Evolutionary conservation across 805 yeast species (phyloP).

Genomic region (Metschnikowia similis): DNA sequence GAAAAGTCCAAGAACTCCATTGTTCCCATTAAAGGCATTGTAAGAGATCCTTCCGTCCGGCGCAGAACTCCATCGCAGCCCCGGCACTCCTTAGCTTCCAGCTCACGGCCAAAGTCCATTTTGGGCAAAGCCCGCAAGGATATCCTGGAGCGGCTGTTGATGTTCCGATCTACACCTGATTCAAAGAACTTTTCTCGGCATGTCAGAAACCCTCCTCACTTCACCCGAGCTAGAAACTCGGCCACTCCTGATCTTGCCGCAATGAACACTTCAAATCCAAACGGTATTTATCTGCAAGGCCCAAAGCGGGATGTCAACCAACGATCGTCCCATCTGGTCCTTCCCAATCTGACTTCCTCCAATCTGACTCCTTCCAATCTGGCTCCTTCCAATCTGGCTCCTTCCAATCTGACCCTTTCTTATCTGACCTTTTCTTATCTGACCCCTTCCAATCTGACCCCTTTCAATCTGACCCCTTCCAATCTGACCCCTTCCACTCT

Average conservation of each 20-base stretch:
- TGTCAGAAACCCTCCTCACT: constrained; percentile 2
- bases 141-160: constrained; percentile 29
- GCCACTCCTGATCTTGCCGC: background rate
- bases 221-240: background rate
- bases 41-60: constrained; percentile 16
- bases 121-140: constrained; percentile 34
- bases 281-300: constrained; percentile 1
- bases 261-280: constrained; percentile 1
- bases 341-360: background rate
- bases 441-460: too few species aligned
- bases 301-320: background rate
- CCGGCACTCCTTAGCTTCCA: background rate
- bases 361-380: background rate
- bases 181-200: background rate
- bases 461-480: background rate
- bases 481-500: background rate
- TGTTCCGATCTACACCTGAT: constrained; percentile 19
- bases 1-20: constrained; percentile 43
- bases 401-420: too few species aligned
- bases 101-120: constrained; percentile 21
- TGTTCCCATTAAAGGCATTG: constrained; percentile 15
- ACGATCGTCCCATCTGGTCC: background rate
- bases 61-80: constrained; percentile 5
- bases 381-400: background rate
- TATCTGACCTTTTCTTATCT: too few species aligned